These are phyloP conservation scores for Plantago elongata DNA, from an alignment of 257 asterid genomes.

Conservation along the genomic window DNA sequence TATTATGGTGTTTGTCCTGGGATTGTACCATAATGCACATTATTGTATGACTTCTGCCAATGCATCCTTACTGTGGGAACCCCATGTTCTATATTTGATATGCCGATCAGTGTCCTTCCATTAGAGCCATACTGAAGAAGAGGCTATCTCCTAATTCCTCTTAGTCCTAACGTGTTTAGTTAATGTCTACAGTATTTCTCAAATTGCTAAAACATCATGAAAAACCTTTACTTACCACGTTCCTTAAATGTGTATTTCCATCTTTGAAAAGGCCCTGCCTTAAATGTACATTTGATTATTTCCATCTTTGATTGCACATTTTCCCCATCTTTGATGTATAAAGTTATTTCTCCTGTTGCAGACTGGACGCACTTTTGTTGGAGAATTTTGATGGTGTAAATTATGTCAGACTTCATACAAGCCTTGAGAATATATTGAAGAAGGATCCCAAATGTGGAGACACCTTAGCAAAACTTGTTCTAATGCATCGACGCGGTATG, in stretches of 20 bases:
- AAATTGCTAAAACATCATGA: no score
- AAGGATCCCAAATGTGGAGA: slow-evolving; percentile 77
- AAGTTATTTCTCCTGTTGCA: slow-evolving; percentile 27
- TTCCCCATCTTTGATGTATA: no score
- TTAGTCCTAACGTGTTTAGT: not conserved
- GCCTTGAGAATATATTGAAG: slow-evolving; percentile 63
- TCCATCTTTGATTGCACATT: no score
- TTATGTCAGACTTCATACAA: slow-evolving; percentile 36
- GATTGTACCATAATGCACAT: not conserved
- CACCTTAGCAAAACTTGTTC: slow-evolving; percentile 57
- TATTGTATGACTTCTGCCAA: no score
- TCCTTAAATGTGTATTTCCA: not conserved
- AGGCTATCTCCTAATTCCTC: not conserved
- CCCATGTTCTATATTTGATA: not conserved
- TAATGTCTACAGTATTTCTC: no score
- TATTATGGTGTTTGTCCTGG: not conserved
- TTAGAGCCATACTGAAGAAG: not conserved
- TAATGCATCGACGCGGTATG: slow-evolving; percentile 63
- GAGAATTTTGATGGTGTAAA: slow-evolving; percentile 64
- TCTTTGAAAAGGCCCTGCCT: not conserved
- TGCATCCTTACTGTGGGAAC: not conserved
- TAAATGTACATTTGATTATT: no score
- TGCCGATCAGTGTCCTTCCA: not conserved
- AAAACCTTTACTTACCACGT: no score
- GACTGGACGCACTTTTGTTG: slow-evolving; percentile 61